These are phyloP conservation scores for Myxozyma lipomycoides DNA, from an alignment of 805 yeast genomes.

Conservation along the genomic window DNA sequence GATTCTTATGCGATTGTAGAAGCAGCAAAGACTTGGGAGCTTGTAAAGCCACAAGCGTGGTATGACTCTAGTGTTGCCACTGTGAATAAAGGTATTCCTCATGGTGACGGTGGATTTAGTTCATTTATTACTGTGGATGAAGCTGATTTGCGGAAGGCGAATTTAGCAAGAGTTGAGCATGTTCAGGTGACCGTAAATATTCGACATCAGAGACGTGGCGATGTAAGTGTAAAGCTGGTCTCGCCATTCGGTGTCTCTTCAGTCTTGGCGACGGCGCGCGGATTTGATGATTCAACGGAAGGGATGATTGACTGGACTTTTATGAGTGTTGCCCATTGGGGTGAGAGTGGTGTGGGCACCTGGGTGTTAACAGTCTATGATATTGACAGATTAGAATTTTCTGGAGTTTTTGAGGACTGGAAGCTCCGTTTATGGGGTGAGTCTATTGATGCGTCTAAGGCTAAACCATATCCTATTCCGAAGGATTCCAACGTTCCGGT, in stretches of 20 bases:
- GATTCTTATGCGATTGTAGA: conserved; percentile 76
- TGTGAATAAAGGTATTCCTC: conserved; percentile 36
- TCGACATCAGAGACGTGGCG: conserved; percentile 63
- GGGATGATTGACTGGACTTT: conserved; percentile 86
- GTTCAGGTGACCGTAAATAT: conserved; percentile 76
- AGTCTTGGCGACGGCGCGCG: conserved; percentile 65
- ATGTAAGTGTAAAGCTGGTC: conserved; percentile 55
- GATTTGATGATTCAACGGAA: conserved; percentile 48
- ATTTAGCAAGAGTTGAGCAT: conserved; percentile 76
- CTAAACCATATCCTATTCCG: conserved; percentile 51
- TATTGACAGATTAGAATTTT: conserved; percentile 30
- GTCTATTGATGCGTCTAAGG: conserved; percentile 58
- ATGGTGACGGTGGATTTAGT: conserved; percentile 33
- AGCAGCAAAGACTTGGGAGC: conserved; percentile 68
- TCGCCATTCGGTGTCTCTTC: conserved; percentile 78
- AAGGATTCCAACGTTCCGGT: conserved; percentile 21
- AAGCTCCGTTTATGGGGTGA: conserved; percentile 80
- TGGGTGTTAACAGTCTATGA: conserved; percentile 68
- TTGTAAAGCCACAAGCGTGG: conserved; percentile 93
- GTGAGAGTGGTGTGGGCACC: conserved; percentile 70
- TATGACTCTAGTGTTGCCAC: conserved; percentile 46
- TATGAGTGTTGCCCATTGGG: conserved; percentile 99
- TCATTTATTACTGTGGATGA: conserved; percentile 46
- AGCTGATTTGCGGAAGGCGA: conserved; percentile 50
- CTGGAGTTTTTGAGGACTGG: conserved; percentile 57